phyloP scores from a whole-genome alignment of 225 moss, liverwort and hornwort species.

The Thuidium tamariscinum region DNA sequence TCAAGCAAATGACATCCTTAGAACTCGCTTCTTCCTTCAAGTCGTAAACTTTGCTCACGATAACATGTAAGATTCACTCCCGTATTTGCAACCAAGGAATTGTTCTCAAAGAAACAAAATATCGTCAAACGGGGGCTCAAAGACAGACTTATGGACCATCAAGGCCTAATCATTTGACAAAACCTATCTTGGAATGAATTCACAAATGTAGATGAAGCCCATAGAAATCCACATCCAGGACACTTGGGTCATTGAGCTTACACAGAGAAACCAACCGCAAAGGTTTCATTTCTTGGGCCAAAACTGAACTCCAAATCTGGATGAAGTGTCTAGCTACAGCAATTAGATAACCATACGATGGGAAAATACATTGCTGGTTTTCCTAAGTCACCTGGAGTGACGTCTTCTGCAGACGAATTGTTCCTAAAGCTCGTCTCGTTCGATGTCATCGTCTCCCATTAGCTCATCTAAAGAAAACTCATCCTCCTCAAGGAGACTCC shows the following conservation, averaged over 20 bases:
- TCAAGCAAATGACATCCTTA: background rate
- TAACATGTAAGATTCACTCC: background rate
- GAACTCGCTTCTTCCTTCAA: background rate
- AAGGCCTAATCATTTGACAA: background rate
- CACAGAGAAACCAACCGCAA: background rate
- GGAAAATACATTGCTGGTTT: background rate
- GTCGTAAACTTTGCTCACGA: background rate
- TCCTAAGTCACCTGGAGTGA: background rate
- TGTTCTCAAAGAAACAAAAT: background rate
- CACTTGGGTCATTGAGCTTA: background rate
- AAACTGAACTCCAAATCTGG: constrained; percentile 15
- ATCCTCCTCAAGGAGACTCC: constrained; percentile 76
- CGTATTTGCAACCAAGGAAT: background rate
- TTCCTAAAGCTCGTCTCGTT: constrained; percentile 42
- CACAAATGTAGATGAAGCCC: background rate
- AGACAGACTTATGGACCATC: background rate
- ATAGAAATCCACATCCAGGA: background rate
- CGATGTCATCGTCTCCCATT: constrained; percentile 45
- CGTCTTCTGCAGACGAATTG: background rate
- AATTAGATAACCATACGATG: background rate
- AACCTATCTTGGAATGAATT: background rate
- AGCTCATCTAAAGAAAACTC: constrained; percentile 96
- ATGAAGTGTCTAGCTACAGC: background rate
- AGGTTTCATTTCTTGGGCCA: constrained; percentile 1
- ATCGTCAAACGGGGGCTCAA: background rate